Evolutionary conservation across 2,329 filamentous ascomycete species (phyloP), one percentile per base, ranked within the genome.

Genomic region (Trichoderma guizhouense): DNA sequence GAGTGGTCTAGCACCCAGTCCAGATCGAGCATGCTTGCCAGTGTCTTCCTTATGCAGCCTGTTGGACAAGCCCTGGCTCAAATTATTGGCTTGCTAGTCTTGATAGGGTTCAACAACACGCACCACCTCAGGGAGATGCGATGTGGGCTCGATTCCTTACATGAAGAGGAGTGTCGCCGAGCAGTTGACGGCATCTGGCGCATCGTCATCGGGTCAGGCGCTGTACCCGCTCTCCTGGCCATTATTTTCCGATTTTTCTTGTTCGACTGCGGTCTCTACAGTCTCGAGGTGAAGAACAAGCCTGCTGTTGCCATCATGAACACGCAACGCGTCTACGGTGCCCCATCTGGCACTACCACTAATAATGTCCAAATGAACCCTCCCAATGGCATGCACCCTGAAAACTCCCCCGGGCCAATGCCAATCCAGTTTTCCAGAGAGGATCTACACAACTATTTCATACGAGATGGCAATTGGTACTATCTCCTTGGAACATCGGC

Each of bases 1-100:
- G 91, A 92, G 83, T 92, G 86, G 82, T 83, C 86, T 6, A 87
- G 85, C 68, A 91, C 89, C 0, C 87, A 86, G 62, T 89, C 89
- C n/a, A 83, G 90, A 63, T 87, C 87, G n/a, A 88, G 85, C 24
- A 92, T 92, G 90, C 82, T 92, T 74, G 88, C 90, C 7, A 86
- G 86, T 4, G 89, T 92, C 36, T 92, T 92, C 77, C 84, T 91
- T 75, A 91, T 91, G 87, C 90, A 92, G 75, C 89, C 90, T 1
- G 81, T 92, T 9, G 90, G 90, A 7, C 90, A 92, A 76, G 86
- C 91, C 2, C 83, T 90, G 2, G 90, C 90, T 15, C 90, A 91
- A 73, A 79, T 91, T 6, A 87, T 91, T 12, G 88, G 88, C 5
- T 80, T 91, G 5, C 85, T 82, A 79, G 85, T 87, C 11, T 77